These are phyloP conservation scores for Rubus idaeus DNA, from an alignment of 306 rosid species.

Conservation along the genomic window DNA sequence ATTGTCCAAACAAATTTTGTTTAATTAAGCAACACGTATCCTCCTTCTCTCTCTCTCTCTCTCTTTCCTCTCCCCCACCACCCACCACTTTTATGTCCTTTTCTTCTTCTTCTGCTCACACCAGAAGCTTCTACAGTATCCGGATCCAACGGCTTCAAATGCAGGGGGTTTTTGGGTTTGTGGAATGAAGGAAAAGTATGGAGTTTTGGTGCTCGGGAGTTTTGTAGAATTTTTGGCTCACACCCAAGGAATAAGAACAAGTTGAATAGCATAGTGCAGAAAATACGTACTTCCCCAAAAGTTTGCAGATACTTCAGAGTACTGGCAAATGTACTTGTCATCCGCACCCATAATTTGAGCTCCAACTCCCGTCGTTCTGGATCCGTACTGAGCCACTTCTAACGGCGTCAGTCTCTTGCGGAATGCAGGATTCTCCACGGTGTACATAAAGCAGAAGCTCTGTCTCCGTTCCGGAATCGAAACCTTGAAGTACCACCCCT, in stretches of 20 bases:
- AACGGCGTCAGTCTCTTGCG: conserved; percentile 44
- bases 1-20: too few relatives aligned
- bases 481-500: conserved; percentile 98
- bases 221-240: too few relatives aligned
- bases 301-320: conserved; percentile 51
- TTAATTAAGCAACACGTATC: too few relatives aligned
- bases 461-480: conserved; percentile 76
- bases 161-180: too few relatives aligned
- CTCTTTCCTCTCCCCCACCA: too few relatives aligned
- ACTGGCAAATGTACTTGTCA: conserved; percentile 86
- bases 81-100: too few relatives aligned
- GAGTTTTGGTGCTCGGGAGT: too few relatives aligned
- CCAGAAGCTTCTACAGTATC: too few relatives aligned
- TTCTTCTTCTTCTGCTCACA: too few relatives aligned
- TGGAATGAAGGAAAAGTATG: too few relatives aligned
- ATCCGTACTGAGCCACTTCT: conserved; percentile 60
- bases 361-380: conserved; percentile 80
- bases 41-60: too few relatives aligned
- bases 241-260: not conserved
- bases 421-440: conserved; percentile 77
- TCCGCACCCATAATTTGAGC: conserved; percentile 91
- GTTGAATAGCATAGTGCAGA: not conserved
- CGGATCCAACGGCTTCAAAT: too few relatives aligned
- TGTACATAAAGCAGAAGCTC: conserved; percentile 87
- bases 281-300: conserved; percentile 84